Conservation (phyloP, 345 rosid species). For the Xanthoceras sorbifolium region DNA sequence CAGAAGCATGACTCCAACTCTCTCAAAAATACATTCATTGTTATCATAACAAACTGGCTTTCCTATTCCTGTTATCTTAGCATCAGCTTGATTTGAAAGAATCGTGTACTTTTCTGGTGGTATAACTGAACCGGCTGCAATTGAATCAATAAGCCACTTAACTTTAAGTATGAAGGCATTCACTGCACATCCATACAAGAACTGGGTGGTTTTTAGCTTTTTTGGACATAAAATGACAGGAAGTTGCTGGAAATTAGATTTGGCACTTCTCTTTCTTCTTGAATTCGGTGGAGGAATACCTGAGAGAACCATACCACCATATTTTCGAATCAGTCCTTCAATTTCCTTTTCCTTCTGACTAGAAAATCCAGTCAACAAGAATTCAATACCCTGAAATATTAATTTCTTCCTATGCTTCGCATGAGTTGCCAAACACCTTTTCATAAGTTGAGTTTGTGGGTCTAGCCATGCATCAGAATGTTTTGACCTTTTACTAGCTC, state of each 20-base stretch:
- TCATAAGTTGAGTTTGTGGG: constrained; percentile 24
- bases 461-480: constrained; percentile 21
- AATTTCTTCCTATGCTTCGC: constrained; percentile 25
- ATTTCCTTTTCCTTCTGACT: constrained; percentile 52
- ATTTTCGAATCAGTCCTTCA: constrained; percentile 42
- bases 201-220: constrained; percentile 60
- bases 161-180: constrained; percentile 45
- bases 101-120: constrained; percentile 58
- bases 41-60: constrained; percentile 21
- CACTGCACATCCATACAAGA: constrained; percentile 67
- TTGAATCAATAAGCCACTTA: constrained; percentile 58
- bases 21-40: constrained; percentile 37
- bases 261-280: constrained; percentile 31
- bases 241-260: constrained; percentile 29
- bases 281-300: constrained; percentile 52
- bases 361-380: constrained; percentile 69
- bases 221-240: constrained; percentile 52
- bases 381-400: constrained; percentile 48
- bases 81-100: constrained; percentile 34
- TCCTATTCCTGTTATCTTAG: constrained; percentile 13
- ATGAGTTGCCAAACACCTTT: constrained; percentile 20
- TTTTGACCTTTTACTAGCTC: constrained; percentile 32
- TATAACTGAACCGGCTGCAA: constrained; percentile 43
- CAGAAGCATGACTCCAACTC: constrained; percentile 60
- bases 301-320: constrained; percentile 57